Evolutionary conservation across 495 filamentous ascomycete species (phyloP).

Genomic region (Staphylotrichum tortipilum): DNA sequence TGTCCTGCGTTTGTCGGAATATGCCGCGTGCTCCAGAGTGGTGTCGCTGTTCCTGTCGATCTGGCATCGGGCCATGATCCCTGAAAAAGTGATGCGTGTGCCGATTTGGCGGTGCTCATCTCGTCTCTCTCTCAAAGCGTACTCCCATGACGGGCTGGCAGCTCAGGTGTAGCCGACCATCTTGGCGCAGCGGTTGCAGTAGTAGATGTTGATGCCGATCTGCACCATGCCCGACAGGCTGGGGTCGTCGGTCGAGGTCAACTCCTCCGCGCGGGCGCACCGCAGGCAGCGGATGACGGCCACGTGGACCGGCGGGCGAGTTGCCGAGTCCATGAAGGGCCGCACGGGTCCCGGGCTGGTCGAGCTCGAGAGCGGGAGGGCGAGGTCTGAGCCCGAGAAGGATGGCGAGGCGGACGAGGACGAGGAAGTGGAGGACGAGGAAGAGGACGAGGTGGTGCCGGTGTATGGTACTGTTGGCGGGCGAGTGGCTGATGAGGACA

Average conservation of each 20-base stretch:
- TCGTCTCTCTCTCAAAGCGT: neutral
- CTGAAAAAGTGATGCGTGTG: too few relatives aligned
- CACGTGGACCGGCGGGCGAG: slow-evolving; percentile 36
- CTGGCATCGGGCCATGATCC: too few relatives aligned
- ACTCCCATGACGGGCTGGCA: neutral
- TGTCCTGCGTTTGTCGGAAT: too few relatives aligned
- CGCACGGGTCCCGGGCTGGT: slow-evolving; percentile 15
- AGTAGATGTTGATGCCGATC: slow-evolving; percentile 71
- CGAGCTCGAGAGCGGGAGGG: slow-evolving; percentile 20
- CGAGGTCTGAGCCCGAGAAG: slow-evolving; percentile 35
- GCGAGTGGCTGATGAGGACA: slow-evolving; percentile 22
- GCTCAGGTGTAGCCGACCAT: slow-evolving; percentile 63
- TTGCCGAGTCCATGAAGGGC: slow-evolving; percentile 34
- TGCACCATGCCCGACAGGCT: slow-evolving; percentile 50
- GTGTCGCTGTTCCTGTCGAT: too few relatives aligned
- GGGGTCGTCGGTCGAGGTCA: slow-evolving; percentile 46
- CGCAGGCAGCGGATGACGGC: slow-evolving; percentile 47
- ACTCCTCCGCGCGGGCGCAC: slow-evolving; percentile 47
- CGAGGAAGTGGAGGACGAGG: slow-evolving; percentile 24
- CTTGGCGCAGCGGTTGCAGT: slow-evolving; percentile 64
- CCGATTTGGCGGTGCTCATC: neutral
- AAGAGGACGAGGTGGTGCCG: slow-evolving; percentile 28
- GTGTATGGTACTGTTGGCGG: slow-evolving; percentile 31
- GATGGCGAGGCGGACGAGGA: neutral
- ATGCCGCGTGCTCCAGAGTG: too few relatives aligned